Base-by-base conservation (phyloP, 371 early-diverging fungal genomes). In the Mortierella sp. region DNA sequence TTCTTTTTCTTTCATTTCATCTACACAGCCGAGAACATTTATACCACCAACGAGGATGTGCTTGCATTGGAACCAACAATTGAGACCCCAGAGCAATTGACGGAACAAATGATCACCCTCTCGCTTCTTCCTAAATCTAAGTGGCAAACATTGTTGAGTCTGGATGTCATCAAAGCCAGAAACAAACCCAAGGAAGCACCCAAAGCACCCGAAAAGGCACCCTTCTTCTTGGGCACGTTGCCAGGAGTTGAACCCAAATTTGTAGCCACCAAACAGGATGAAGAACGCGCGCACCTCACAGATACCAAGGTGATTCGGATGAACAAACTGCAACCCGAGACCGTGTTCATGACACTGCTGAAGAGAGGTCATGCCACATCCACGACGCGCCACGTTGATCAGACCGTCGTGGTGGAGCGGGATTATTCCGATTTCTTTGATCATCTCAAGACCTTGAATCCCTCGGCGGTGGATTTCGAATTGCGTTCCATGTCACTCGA, bases 91-190 rank as follows among this genome's bases (percentile, higher is more conserved):
- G 93, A 91, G 63, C 91, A 91, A 61, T 70, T 93, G 14, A 85
- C 90, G 6, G 91, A 92, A 27, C 80, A 89, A 53, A 87, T 96
- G 94, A 89, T 98, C 52, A 92, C 91, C 5, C 80, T 96, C 38
- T 95, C 96, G 16, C 71, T 82, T 28, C 83, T 89, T 46, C 94
- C 96, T 14, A 84, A 88, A 72, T 87, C 94, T 31, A 92, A 94
- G 71, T 98, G 97, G 95, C 94, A 95, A 68, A 93, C 87, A 30
- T 80, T 98, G 54, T 79, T 98, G 47, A 90, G 90, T 72, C 72
- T 97, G 69, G 96, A 97, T 12, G 87, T 91, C 7, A 95, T 97
- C 83, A 96, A 97, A 82, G 88, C 93, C 80, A 92, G 98, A 54
- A 97, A 96, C 81, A 93, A 93, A 76, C 95, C 98, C 23, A 90